Percentiles rank a stretch among this genome's conserved stretches.
Conservation (phyloP, 192 early-diverging fungal genomes). For the Globomyces pollinis-pini region DNA sequence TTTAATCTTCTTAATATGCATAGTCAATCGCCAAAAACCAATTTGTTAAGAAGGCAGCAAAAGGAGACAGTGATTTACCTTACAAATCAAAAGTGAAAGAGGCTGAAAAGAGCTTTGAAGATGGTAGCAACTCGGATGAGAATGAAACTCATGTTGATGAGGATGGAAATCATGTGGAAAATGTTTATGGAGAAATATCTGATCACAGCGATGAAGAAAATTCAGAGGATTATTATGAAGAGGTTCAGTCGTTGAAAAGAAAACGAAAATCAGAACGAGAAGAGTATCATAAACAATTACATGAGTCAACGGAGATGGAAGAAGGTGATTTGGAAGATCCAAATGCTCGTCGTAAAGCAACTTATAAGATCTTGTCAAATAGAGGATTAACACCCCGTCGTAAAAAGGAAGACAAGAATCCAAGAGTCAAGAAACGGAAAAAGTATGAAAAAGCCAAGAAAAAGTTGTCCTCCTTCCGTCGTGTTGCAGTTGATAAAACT, state of each 20-base stretch:
- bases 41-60: background rate
- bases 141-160: background rate
- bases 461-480: conserved; percentile 72
- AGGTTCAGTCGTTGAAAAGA: conserved; percentile 25
- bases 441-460: conserved; percentile 87
- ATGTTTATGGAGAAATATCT: background rate
- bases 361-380: conserved; percentile 90
- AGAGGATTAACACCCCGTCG: conserved; percentile 88
- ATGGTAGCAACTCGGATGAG: too few species aligned
- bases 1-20: background rate
- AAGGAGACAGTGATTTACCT: background rate
- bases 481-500: conserved; percentile 58
- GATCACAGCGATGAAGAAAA: conserved; percentile 24
- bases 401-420: conserved; percentile 88
- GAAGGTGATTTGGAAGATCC: background rate
- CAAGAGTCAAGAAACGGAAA: conserved; percentile 84
- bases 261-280: conserved; percentile 32
- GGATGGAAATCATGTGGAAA: background rate
- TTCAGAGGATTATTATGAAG: conserved; percentile 13
- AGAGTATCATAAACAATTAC: conserved; percentile 15
- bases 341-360: conserved; percentile 66
- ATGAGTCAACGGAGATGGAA: conserved; percentile 14
- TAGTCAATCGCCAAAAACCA: background rate
- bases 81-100: conserved; percentile 4
- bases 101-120: conserved; percentile 9